Evolutionary conservation across 2,329 filamentous ascomycete genomes (phyloP).

Genomic region (Delphinella strobiligena): DNA sequence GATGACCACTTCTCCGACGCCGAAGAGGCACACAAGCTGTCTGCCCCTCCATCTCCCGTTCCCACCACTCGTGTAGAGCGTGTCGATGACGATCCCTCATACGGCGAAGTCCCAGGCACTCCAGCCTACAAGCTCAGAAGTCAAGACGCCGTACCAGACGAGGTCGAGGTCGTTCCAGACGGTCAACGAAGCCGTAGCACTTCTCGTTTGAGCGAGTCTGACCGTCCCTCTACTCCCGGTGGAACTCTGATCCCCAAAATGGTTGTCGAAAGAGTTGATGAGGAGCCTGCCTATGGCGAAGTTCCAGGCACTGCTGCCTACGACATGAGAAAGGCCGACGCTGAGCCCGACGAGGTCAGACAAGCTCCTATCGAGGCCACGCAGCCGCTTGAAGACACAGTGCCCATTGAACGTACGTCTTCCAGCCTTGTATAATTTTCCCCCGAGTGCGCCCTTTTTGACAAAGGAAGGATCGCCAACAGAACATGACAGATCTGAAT

Average conservation of each 20-base stretch:
- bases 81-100: slow-evolving; percentile 44
- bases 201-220: slow-evolving; percentile 27
- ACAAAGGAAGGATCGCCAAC: slow-evolving; percentile 49
- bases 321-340: slow-evolving; percentile 44
- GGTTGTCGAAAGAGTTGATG: slow-evolving; percentile 50
- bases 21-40: slow-evolving; percentile 39
- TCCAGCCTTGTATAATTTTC: slow-evolving; percentile 3
- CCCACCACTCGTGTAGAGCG: slow-evolving; percentile 52
- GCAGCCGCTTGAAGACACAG: slow-evolving; percentile 32
- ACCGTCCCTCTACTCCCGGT: slow-evolving; percentile 37
- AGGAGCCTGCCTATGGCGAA: slow-evolving; percentile 47
- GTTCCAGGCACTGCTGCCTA: slow-evolving; percentile 49
- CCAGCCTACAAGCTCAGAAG: slow-evolving; percentile 45
- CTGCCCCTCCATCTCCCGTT: slow-evolving; percentile 36
- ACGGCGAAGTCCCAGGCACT: slow-evolving; percentile 52
- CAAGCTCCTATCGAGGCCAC: slow-evolving; percentile 31
- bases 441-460: slow-evolving; percentile 30
- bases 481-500: slow-evolving; percentile 34
- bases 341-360: slow-evolving; percentile 45
- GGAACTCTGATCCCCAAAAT: slow-evolving; percentile 45
- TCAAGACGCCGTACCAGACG: slow-evolving; percentile 51
- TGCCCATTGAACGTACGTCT: slow-evolving; percentile 48
- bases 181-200: slow-evolving; percentile 24
- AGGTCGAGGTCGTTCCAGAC: slow-evolving; percentile 46
- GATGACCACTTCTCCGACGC: slow-evolving; percentile 56